Percentiles rank a stretch among this genome's conserved stretches.
These are phyloP conservation scores for Ogataea nonfermentans DNA, from an alignment of 805 yeast species.

Conservation along the genomic window DNA sequence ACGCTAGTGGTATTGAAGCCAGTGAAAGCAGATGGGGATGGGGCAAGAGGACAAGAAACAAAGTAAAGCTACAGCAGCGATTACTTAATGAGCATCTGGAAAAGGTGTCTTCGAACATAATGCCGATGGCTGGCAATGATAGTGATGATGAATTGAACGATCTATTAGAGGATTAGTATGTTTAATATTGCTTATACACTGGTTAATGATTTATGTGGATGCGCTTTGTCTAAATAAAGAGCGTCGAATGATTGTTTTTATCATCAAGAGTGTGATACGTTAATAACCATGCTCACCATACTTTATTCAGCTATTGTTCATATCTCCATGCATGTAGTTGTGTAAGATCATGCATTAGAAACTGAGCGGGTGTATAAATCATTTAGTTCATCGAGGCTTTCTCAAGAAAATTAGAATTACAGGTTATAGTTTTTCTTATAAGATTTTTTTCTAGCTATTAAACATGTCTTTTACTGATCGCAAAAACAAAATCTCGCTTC, in stretches of 20 bases:
- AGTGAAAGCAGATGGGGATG: constrained; percentile 63
- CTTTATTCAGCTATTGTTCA: no score
- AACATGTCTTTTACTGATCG: constrained; percentile 57
- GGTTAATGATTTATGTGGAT: no score
- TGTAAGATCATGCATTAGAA: no score
- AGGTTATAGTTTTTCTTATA: neutral
- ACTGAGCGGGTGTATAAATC: no score
- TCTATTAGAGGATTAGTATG: constrained; percentile 52
- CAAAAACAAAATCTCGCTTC: constrained; percentile 46
- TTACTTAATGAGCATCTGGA: constrained; percentile 49
- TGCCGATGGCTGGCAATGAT: constrained; percentile 32
- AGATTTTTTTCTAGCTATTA: neutral
- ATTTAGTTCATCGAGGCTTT: no score
- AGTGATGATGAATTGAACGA: constrained; percentile 72
- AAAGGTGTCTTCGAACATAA: constrained; percentile 38
- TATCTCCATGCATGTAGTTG: no score
- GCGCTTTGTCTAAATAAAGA: no score
- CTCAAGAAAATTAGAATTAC: neutral
- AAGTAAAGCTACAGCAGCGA: constrained; percentile 53
- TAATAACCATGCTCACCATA: no score
- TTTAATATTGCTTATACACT: no score
- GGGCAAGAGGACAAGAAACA: constrained; percentile 73
- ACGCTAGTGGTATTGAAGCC: constrained; percentile 26
- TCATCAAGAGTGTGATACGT: no score
- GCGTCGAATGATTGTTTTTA: no score